phyloP scores from a whole-genome alignment of 1,284 basidiomycete genomes.

The Rhodotorula sp. region DNA sequence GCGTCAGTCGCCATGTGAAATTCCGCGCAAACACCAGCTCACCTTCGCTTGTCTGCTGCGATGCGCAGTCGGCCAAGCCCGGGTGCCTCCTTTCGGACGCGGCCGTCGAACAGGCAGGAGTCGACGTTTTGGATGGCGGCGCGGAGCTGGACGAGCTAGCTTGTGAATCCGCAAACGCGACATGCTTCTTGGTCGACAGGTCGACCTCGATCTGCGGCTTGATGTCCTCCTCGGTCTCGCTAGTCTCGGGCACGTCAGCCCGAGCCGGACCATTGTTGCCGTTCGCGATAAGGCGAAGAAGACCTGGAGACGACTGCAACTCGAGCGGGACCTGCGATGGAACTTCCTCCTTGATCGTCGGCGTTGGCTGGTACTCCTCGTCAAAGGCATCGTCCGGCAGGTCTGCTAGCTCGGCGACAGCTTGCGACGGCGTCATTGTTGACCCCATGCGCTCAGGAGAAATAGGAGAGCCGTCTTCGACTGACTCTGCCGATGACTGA shows the following conservation, averaged over 20 bases:
- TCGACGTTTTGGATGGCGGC: neutral
- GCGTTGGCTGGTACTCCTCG: conserved; percentile 35
- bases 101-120: neutral
- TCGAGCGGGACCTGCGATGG: conserved; percentile 9
- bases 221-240: neutral
- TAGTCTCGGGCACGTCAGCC: neutral
- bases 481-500: neutral
- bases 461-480: neutral
- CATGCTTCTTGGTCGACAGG: conserved; percentile 2
- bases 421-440: conserved; percentile 5
- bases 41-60: conserved; percentile 17
- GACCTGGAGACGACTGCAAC: neutral
- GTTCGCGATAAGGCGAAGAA: neutral
- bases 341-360: conserved; percentile 22
- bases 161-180: conserved; percentile 5
- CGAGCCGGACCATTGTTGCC: neutral
- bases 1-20: neutral
- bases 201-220: neutral
- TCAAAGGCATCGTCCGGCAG: conserved; percentile 21
- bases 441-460: neutral
- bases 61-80: neutral
- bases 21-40: neutral
- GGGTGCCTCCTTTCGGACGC: neutral
- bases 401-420: conserved; percentile 20
- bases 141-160: too few species aligned